phyloP scores from a whole-genome alignment of 2,329 filamentous ascomycete genomes.

The Fusarium liriodendri region DNA sequence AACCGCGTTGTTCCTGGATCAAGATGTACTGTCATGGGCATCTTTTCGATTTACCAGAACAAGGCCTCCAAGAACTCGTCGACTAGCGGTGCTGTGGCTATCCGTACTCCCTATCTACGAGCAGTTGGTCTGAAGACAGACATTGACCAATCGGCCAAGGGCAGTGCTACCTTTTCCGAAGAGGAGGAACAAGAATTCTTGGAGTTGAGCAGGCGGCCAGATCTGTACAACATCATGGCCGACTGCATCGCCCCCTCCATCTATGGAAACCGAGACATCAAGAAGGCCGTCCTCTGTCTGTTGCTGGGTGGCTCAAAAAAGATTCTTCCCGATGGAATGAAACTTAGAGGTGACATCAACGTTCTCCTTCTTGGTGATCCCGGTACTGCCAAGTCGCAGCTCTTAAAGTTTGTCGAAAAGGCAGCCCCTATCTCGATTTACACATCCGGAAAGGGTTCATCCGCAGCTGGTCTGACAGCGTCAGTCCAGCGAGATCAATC shows the following conservation, averaged over 20 bases:
- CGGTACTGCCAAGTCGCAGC: conserved; percentile 96
- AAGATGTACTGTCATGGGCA: conserved; percentile 93
- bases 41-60: conserved; percentile 97
- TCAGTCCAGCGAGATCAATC: conserved; percentile 94
- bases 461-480: conserved; percentile 95
- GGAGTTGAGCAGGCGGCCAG: conserved; percentile 88
- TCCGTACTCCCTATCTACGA: conserved; percentile 93
- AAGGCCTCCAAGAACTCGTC: conserved; percentile 84
- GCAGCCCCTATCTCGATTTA: conserved; percentile 97
- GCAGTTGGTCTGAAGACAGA: conserved; percentile 94
- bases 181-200: conserved; percentile 97
- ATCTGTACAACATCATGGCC: conserved; percentile 92
- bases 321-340: conserved; percentile 97
- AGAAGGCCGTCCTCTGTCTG: conserved; percentile 95
- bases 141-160: conserved; percentile 88
- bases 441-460: conserved; percentile 97
- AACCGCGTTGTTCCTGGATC: conserved; percentile 97
- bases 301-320: conserved; percentile 97
- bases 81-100: conserved; percentile 85
- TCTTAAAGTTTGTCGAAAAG: conserved; percentile 97
- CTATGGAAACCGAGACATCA: conserved; percentile 95
- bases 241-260: conserved; percentile 97
- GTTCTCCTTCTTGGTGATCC: conserved; percentile 96
- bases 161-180: conserved; percentile 85
- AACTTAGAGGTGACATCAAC: conserved; percentile 96